These are phyloP conservation scores for Didymella lethalis DNA, from an alignment of 2,329 filamentous ascomycete genomes.

Conservation along the genomic window DNA sequence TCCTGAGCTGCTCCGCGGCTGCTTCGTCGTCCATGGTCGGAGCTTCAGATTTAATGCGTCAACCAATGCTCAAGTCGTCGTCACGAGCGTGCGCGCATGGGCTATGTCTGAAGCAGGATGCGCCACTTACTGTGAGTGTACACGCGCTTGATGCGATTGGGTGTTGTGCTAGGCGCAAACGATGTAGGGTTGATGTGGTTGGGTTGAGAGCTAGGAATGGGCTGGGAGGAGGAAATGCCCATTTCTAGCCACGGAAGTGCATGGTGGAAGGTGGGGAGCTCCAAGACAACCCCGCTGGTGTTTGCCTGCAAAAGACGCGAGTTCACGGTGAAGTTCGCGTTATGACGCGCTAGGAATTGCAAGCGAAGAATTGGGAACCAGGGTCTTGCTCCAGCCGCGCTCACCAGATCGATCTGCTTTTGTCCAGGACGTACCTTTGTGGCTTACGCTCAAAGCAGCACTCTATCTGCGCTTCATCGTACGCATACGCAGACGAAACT, in stretches of 20 bases:
- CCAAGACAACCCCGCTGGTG: neutral
- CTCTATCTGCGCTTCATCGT: neutral
- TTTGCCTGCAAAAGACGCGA: slow-evolving; percentile 6
- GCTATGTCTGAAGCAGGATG: slow-evolving; percentile 2
- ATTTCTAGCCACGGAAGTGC: slow-evolving; percentile 13
- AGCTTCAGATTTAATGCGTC: slow-evolving; percentile 23
- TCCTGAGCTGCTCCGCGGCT: slow-evolving; percentile 34
- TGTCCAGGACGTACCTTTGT: too few species aligned
- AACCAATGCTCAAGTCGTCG: slow-evolving; percentile 11
- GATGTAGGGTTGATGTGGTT: neutral
- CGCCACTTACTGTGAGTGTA: slow-evolving; percentile 30
- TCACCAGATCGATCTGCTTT: neutral
- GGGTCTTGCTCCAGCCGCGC: neutral
- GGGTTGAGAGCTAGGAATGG: slow-evolving; percentile 16
- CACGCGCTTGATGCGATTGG: slow-evolving; percentile 17
- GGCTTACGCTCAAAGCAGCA: neutral
- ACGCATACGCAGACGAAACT: neutral
- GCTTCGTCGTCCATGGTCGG: slow-evolving; percentile 31
- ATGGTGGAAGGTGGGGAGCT: slow-evolving; percentile 5
- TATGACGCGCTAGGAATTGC: neutral
- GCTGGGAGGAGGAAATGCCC: slow-evolving; percentile 31
- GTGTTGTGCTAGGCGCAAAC: slow-evolving; percentile 10
- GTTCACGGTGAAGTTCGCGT: slow-evolving; percentile 12
- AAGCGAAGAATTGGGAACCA: neutral
- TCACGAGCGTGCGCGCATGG: neutral